Percentiles rank a stretch among this genome's conserved stretches.
Evolutionary conservation across 805 yeast genomes (phyloP).

Genomic region (Starmerella cellae): DNA sequence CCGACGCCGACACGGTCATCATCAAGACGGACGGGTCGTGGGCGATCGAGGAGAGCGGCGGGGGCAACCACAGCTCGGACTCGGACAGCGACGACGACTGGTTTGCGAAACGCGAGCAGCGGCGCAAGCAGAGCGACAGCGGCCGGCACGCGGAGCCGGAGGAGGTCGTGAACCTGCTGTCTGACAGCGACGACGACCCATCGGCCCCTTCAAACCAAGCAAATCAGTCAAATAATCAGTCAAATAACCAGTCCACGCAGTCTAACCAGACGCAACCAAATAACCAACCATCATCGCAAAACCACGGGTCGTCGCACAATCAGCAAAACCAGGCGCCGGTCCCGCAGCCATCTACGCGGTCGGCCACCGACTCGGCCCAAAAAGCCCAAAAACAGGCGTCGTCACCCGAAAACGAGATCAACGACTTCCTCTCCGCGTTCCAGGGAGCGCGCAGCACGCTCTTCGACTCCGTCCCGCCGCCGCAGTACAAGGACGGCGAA

Average conservation of each 20-base stretch:
- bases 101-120: neutral
- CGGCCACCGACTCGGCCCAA: neutral
- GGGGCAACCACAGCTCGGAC: constrained; percentile 10
- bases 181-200: constrained; percentile 13
- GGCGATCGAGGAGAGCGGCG: constrained; percentile 28
- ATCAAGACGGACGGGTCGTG: constrained; percentile 64
- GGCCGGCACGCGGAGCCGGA: neutral
- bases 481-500: no score
- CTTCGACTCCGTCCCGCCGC: neutral
- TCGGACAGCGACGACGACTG: constrained; percentile 6
- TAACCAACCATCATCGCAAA: neutral
- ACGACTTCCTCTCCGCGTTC: neutral
- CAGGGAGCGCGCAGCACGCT: neutral
- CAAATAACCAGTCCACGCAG: neutral
- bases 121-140: neutral
- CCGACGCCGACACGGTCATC: constrained; percentile 51
- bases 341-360: no score
- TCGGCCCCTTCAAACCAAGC: no score
- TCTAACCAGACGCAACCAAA: neutral
- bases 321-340: neutral
- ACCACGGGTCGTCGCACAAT: neutral
- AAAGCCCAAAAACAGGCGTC: neutral
- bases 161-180: constrained; percentile 12
- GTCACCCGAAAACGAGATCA: neutral
- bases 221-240: neutral